A percentile compares a stretch with the other conserved stretches of the same genome.
phyloP scores from a whole-genome alignment of 1,139 yeast genomes.

The Geotrichum europaeum region DNA sequence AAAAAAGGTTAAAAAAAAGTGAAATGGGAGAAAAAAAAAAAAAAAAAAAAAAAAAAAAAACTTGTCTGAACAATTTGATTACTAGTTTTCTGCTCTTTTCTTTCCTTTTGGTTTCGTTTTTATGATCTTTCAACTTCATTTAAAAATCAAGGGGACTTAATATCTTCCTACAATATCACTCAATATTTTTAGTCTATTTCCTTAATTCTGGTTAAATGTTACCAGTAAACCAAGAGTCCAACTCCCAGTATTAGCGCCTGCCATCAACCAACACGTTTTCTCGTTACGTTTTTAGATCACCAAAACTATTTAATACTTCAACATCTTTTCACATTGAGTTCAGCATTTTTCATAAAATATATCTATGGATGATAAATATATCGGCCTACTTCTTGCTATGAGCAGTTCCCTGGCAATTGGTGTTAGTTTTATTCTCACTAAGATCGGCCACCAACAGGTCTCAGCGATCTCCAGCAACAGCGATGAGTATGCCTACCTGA shows the following conservation, averaged over 20 bases:
- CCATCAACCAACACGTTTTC: background rate
- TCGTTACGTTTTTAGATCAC: background rate
- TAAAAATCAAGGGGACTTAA: background rate
- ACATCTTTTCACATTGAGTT: background rate
- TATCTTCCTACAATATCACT: background rate
- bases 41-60: too few relatives aligned
- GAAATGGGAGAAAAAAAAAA: too few relatives aligned
- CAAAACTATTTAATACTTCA: background rate
- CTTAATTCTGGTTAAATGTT: background rate
- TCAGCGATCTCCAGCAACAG: constrained; percentile 61
- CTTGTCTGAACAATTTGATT: too few relatives aligned
- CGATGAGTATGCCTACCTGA: constrained; percentile 67
- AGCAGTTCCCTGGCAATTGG: constrained; percentile 88
- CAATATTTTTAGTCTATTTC: background rate
- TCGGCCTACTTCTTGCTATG: constrained; percentile 84
- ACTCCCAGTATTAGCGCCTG: background rate
- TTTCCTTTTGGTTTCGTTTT: background rate
- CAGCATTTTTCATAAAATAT: background rate
- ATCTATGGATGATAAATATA: constrained; percentile 67
- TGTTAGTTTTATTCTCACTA: constrained; percentile 81
- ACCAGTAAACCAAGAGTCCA: background rate
- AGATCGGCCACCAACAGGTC: constrained; percentile 65
- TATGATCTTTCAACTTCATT: background rate
- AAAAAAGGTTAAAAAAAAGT: too few relatives aligned
- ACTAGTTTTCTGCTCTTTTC: too few relatives aligned